phyloP scores from a whole-genome alignment of 2,329 filamentous ascomycete genomes.

The Monilinia fructigena region DNA sequence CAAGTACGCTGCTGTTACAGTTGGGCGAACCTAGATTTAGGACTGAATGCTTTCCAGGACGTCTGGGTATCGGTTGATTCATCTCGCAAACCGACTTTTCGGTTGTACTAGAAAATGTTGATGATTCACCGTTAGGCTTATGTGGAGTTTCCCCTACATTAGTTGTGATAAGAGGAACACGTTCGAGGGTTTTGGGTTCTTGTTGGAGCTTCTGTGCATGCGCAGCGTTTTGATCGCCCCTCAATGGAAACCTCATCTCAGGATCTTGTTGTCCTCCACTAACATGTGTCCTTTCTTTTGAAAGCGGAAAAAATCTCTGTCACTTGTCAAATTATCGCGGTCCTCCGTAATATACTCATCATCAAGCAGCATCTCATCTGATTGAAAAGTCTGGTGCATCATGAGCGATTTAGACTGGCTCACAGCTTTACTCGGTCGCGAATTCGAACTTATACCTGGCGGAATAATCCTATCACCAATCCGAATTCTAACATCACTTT shows the following conservation, averaged over 20 bases:
- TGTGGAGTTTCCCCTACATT: neutral
- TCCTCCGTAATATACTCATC: slow-evolving; percentile 22
- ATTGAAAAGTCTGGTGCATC: slow-evolving; percentile 25
- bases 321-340: neutral
- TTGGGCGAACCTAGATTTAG: slow-evolving; percentile 30
- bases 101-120: neutral
- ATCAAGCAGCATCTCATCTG: slow-evolving; percentile 39
- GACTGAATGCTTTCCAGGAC: slow-evolving; percentile 23
- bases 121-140: neutral
- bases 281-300: neutral
- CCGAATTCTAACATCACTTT: slow-evolving; percentile 35
- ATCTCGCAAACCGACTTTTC: neutral
- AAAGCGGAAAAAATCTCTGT: neutral
- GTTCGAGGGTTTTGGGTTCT: neutral
- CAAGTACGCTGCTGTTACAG: slow-evolving; percentile 32
- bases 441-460: slow-evolving; percentile 35
- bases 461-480: slow-evolving; percentile 34
- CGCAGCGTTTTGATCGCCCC: neutral
- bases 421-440: slow-evolving; percentile 23
- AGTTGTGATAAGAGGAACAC: neutral
- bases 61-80: slow-evolving; percentile 17
- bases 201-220: neutral
- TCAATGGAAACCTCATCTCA: neutral
- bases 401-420: slow-evolving; percentile 16
- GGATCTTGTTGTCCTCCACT: neutral